Conservation (phyloP, 192 early-diverging fungal species). For the Entomortierella parvispora region DNA sequence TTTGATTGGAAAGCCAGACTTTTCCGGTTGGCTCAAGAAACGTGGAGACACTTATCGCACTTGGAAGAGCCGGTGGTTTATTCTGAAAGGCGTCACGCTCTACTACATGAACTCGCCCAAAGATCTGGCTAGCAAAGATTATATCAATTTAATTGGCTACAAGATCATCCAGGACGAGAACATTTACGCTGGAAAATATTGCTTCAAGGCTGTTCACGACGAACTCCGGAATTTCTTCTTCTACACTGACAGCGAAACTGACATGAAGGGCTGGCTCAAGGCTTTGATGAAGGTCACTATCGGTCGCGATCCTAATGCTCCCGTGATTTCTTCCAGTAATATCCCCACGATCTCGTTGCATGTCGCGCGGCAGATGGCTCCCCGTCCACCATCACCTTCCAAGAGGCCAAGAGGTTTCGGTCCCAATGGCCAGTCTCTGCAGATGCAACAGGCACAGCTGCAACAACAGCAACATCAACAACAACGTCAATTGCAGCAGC, state of each 20-base stretch:
- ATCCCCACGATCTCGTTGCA: slow-evolving; percentile 65
- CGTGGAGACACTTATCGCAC: slow-evolving; percentile 66
- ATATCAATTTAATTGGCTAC: slow-evolving; percentile 69
- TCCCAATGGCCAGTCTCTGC: slow-evolving; percentile 41
- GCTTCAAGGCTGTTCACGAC: slow-evolving; percentile 71
- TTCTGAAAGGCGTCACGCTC: slow-evolving; percentile 65
- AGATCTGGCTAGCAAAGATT: slow-evolving; percentile 60
- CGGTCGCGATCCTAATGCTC: slow-evolving; percentile 60
- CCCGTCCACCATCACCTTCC: slow-evolving; percentile 55
- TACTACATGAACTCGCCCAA: slow-evolving; percentile 70
- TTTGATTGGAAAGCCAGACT: slow-evolving; percentile 59
- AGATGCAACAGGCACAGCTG: slow-evolving; percentile 25
- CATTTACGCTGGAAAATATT: slow-evolving; percentile 67
- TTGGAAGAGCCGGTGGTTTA: slow-evolving; percentile 72
- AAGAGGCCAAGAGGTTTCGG: slow-evolving; percentile 24
- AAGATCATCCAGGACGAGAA: slow-evolving; percentile 70
- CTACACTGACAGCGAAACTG: slow-evolving; percentile 62
- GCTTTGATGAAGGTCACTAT: slow-evolving; percentile 74
- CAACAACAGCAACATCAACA: slow-evolving; percentile 35
- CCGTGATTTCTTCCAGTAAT: slow-evolving; percentile 69
- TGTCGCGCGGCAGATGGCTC: slow-evolving; percentile 63
- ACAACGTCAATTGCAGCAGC: slow-evolving; percentile 4
- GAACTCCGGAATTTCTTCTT: slow-evolving; percentile 67
- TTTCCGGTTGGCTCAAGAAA: slow-evolving; percentile 70
- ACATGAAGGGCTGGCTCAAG: slow-evolving; percentile 66